These are phyloP conservation scores for Camellia oleifera DNA, from an alignment of 179 eudicot genomes.

Conservation along the genomic window DNA sequence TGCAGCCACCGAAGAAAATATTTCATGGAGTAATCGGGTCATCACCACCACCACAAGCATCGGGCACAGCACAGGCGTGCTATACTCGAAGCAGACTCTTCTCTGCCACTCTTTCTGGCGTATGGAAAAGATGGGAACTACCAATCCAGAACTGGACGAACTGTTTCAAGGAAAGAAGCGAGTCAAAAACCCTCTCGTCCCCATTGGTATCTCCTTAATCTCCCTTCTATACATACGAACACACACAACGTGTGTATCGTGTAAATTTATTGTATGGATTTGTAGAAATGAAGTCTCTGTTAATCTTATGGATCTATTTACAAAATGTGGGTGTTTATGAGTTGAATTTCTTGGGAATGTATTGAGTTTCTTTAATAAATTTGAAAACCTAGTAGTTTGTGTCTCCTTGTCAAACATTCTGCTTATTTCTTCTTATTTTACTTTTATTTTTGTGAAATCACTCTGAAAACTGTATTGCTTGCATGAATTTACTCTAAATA, in stretches of 20 bases:
- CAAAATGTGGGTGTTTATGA: background rate
- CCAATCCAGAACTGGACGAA: constrained; percentile 32
- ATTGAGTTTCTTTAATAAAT: background rate
- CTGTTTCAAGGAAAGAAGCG: constrained; percentile 20
- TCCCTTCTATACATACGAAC: background rate
- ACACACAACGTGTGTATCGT: background rate
- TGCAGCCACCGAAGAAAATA: background rate
- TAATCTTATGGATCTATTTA: background rate
- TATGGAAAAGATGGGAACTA: constrained; percentile 18
- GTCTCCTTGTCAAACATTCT: background rate
- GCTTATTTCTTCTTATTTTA: background rate
- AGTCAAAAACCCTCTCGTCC: constrained; percentile 33
- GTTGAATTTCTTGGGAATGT: background rate
- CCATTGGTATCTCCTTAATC: constrained; percentile 39
- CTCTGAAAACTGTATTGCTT: background rate
- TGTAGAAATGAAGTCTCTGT: background rate
- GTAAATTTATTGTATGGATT: background rate
- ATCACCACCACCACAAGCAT: background rate
- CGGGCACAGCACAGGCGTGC: too few relatives aligned
- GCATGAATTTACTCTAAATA: background rate
- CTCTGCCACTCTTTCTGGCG: background rate
- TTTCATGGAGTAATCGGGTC: too few relatives aligned
- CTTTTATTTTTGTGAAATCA: background rate
- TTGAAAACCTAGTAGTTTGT: background rate
- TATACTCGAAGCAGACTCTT: background rate